phyloP scores from a whole-genome alignment of 352 stramenopile genomes.

The Phytophthora capsici region DNA sequence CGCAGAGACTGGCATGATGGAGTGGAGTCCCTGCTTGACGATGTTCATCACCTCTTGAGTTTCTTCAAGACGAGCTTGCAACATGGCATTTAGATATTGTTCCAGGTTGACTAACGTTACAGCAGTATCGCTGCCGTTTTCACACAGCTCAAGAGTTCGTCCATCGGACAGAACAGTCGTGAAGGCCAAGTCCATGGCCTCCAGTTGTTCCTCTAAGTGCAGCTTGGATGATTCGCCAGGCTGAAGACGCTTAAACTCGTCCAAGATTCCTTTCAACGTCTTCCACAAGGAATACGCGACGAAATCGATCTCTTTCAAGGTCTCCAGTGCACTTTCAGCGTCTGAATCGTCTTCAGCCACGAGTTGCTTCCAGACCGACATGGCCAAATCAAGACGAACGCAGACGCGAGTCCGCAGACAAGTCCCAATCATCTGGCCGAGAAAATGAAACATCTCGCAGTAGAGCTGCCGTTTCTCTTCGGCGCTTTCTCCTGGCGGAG shows the following conservation, averaged over 20 bases:
- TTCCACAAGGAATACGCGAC: conserved; percentile 63
- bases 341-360: conserved; percentile 50
- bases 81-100: conserved; percentile 52
- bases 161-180: conserved; percentile 80
- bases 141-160: conserved; percentile 49
- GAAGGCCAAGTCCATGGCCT: conserved; percentile 76
- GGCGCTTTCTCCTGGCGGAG: conserved; percentile 33
- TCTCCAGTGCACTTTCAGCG: conserved; percentile 43
- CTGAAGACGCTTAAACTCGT: conserved; percentile 23
- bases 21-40: conserved; percentile 78
- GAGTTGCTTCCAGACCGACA: conserved; percentile 78
- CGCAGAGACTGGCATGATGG: conserved; percentile 72
- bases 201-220: conserved; percentile 51
- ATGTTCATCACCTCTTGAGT: conserved; percentile 61
- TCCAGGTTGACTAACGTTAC: conserved; percentile 62
- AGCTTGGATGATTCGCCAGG: neutral
- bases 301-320: conserved; percentile 74
- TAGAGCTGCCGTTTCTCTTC: conserved; percentile 69
- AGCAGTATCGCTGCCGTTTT: conserved; percentile 33
- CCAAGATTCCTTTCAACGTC: conserved; percentile 41
- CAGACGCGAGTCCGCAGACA: conserved; percentile 85
- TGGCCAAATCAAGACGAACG: conserved; percentile 73
- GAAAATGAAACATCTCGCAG: conserved; percentile 88
- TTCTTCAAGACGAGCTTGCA: conserved; percentile 53
- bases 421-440: conserved; percentile 91